Conservation (phyloP, 2,329 filamentous ascomycete species). For the Penicillium freii region DNA sequence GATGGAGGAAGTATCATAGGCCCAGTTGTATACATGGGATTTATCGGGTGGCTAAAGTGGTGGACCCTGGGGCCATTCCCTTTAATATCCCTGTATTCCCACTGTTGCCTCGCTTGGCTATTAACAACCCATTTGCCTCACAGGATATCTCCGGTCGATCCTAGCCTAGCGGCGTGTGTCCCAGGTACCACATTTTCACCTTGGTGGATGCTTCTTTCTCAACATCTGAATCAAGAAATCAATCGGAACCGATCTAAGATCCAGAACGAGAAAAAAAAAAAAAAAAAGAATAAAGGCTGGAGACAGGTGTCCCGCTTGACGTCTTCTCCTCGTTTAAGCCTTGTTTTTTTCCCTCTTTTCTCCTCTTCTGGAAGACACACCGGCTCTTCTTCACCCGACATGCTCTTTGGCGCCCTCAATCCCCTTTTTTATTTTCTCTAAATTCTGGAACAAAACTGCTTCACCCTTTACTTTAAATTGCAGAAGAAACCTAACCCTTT, state of each 20-base stretch:
- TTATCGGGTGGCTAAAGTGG: slow-evolving; percentile 9
- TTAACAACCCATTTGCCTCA: slow-evolving; percentile 10
- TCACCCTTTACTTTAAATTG: slow-evolving; percentile 27
- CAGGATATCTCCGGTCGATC: slow-evolving; percentile 20
- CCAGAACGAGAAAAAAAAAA: not conserved
- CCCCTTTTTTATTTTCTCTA: not conserved
- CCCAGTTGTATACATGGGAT: not conserved
- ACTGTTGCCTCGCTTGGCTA: slow-evolving; percentile 28
- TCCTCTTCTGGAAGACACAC: slow-evolving; percentile 4
- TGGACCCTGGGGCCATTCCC: slow-evolving; percentile 21
- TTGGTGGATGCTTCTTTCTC: slow-evolving; percentile 10
- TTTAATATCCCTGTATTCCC: slow-evolving; percentile 32
- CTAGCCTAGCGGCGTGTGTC: slow-evolving; percentile 7
- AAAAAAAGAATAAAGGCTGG: not conserved
- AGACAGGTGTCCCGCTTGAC: slow-evolving; percentile 10
- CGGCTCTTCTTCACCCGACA: slow-evolving; percentile 9
- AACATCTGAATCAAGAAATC: slow-evolving; percentile 4
- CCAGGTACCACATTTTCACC: slow-evolving; percentile 12
- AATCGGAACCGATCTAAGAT: slow-evolving; percentile 15
- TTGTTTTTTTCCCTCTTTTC: slow-evolving; percentile 5
- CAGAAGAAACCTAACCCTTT: slow-evolving; percentile 22
- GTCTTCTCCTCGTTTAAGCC: slow-evolving; percentile 4
- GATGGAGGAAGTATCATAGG: too few relatives aligned
- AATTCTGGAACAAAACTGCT: slow-evolving; percentile 2
- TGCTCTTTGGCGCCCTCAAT: slow-evolving; percentile 1